Evolutionary conservation across 2,329 filamentous ascomycete genomes (phyloP), one percentile per base, ranked within the genome.

Genomic region (Cytospora schulzeri): DNA sequence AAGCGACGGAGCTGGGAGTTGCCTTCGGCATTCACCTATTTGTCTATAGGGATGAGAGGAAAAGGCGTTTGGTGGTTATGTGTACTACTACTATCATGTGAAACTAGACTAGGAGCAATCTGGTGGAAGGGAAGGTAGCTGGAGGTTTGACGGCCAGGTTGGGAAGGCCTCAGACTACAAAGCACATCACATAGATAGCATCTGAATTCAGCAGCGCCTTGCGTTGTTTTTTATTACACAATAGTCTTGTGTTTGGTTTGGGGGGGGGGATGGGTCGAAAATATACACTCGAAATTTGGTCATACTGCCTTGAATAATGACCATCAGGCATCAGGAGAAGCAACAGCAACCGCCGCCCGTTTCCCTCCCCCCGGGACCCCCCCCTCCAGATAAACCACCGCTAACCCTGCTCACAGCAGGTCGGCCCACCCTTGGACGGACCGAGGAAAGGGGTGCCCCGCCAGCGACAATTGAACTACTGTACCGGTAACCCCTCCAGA

Each of bases 1-100:
- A 26, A 66, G 60, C 60, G 64, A n/a, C 26, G 60, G 60, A 62
- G 60, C 60, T 62, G 52, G 60, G 60, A 41, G 54, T 62, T 38
- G 52, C 60, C 52, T 62, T 62, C 7, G 60, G 59, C 60, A 62
- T 62, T 45, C 48, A 61, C 22, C 59, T 62, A 54, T 38, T 56
- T 11, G 60, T 56, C 52, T 38, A 51, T 38, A 50, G 54, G 54
- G 59, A 55, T 51, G 26, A 52, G 29, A 45, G 38, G 55, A 52
- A 29, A 38, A 62, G 60, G 60, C 54, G 60, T 62, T 62, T 62
- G 33, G 50, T 45, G 60, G 38, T 56, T 56, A 14, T 62, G 29
- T 51, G 60, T 31, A 62, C 45, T 51, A 62, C 45, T 51, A 62
- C 28, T 26, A 56, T 45, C n/a, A 26, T 53, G 48, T 9, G 28